Conservation (phyloP, 2,329 filamentous ascomycete genomes). For the Fusarium miscanthi region DNA sequence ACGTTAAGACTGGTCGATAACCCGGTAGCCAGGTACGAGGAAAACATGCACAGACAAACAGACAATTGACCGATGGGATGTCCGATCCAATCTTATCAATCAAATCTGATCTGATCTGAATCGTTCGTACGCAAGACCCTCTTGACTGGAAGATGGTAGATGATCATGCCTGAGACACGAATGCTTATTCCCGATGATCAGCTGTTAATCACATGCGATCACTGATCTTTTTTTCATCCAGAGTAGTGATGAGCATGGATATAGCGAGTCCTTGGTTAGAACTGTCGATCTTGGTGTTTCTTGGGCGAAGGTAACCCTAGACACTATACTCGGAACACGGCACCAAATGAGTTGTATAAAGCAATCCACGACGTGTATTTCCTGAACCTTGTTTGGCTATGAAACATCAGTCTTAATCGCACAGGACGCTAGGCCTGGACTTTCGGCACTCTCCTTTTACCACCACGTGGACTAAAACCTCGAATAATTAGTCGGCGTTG, state of each 20-base stretch:
- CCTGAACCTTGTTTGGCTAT: not conserved
- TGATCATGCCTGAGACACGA: not conserved
- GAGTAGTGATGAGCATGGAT: not conserved
- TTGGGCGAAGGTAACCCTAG: not conserved
- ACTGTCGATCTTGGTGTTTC: not conserved
- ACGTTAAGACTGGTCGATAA: not conserved
- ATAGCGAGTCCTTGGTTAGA: not conserved
- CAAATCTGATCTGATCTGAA: not conserved
- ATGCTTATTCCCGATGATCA: not conserved
- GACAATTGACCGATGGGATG: not conserved
- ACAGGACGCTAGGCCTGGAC: not conserved
- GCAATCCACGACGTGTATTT: not conserved
- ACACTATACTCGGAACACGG: not conserved
- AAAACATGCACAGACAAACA: not conserved
- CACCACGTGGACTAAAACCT: not conserved
- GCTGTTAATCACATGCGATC: not conserved
- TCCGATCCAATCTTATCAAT: constrained; percentile 10
- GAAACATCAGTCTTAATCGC: not conserved
- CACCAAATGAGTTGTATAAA: not conserved
- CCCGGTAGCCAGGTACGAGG: not conserved
- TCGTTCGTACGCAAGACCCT: not conserved
- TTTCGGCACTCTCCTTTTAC: not conserved
- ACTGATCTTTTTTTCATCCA: not conserved
- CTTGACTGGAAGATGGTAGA: not conserved
- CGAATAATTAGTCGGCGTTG: not conserved